Evolutionary conservation across 495 filamentous ascomycete genomes (phyloP).

Genomic region (Aspergillus panamensis): DNA sequence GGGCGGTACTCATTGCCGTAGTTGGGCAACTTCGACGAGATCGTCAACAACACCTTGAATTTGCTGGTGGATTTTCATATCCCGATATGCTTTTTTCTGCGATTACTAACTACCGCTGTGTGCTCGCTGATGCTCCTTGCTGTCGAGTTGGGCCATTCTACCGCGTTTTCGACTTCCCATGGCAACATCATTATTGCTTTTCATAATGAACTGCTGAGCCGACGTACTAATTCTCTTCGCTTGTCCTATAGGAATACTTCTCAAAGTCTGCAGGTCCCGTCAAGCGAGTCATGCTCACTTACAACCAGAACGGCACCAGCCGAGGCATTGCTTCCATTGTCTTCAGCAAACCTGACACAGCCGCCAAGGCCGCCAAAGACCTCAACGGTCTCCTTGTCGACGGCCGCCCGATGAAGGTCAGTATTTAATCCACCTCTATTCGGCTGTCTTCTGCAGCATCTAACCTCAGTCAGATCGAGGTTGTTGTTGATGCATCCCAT

Average conservation of each 20-base stretch:
- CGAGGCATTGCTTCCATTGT: slow-evolving; percentile 80
- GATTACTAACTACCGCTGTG: slow-evolving; percentile 57
- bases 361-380: slow-evolving; percentile 73
- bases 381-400: slow-evolving; percentile 88
- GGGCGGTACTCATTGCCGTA: not conserved
- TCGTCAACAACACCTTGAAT: not conserved
- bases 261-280: slow-evolving; percentile 80
- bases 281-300: slow-evolving; percentile 82
- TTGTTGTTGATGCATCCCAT: slow-evolving; percentile 74
- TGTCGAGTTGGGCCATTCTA: slow-evolving; percentile 26
- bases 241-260: slow-evolving; percentile 87
- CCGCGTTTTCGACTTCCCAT: slow-evolving; percentile 29
- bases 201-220: slow-evolving; percentile 24
- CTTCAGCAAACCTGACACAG: slow-evolving; percentile 73
- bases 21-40: not conserved
- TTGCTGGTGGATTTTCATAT: not conserved
- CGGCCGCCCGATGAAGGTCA: slow-evolving; percentile 83
- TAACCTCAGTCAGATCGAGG: slow-evolving; percentile 62
- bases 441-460: not conserved
- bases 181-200: slow-evolving; percentile 22
- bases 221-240: slow-evolving; percentile 41
- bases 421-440: slow-evolving; percentile 3
- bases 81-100: not conserved
- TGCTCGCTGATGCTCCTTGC: slow-evolving; percentile 65
- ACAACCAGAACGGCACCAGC: slow-evolving; percentile 87